A percentile compares a stretch with the other conserved stretches of the same genome.
Evolutionary conservation across 2,329 filamentous ascomycete genomes (phyloP).

Genomic region (Hypoxylon sp.): DNA sequence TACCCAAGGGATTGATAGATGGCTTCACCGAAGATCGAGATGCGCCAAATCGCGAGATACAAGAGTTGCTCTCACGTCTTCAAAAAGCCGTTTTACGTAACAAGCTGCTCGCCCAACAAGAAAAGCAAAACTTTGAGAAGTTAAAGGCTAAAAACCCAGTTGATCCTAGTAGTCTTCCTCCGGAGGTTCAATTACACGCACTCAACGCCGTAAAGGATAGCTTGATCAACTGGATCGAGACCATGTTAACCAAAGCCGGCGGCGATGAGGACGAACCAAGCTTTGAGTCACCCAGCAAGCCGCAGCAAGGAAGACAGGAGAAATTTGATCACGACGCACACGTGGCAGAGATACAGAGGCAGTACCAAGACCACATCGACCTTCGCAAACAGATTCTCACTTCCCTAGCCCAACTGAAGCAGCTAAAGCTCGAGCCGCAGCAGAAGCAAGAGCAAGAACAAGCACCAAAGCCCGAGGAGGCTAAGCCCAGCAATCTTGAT

Average conservation of each 20-base stretch:
- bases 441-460: constrained; percentile 30
- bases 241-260: constrained; percentile 70
- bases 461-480: constrained; percentile 5
- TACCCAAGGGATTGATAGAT: constrained; percentile 68
- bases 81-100: constrained; percentile 72
- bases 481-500: constrained; percentile 32
- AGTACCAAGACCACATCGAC: constrained; percentile 69
- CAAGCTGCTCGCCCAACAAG: constrained; percentile 69
- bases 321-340: constrained; percentile 57
- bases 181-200: constrained; percentile 65
- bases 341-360: constrained; percentile 65
- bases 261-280: constrained; percentile 53
- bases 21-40: constrained; percentile 63
- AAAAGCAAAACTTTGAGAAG: constrained; percentile 69
- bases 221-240: constrained; percentile 76
- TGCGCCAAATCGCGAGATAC: constrained; percentile 60
- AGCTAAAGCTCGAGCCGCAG: constrained; percentile 29
- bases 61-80: constrained; percentile 65
- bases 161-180: constrained; percentile 56
- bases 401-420: constrained; percentile 53
- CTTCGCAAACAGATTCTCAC: constrained; percentile 65
- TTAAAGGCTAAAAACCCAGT: constrained; percentile 59
- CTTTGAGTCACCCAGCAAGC: constrained; percentile 44
- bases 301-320: constrained; percentile 18
- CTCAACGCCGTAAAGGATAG: constrained; percentile 70